These are phyloP conservation scores for Acer negundo DNA, from an alignment of 345 rosid species.

Conservation along the genomic window DNA sequence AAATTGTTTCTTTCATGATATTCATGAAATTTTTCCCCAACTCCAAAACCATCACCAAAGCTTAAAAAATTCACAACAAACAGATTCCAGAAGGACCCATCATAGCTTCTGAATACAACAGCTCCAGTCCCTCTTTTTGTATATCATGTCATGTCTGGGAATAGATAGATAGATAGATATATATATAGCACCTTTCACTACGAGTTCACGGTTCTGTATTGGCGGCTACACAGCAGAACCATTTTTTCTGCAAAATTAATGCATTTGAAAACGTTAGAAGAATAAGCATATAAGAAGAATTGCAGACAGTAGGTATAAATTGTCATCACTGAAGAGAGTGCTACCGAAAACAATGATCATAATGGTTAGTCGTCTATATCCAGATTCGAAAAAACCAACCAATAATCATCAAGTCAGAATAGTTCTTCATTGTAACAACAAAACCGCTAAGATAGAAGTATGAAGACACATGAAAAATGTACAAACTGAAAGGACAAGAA, in stretches of 20 bases:
- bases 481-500: not conserved
- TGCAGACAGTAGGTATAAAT: too few relatives aligned
- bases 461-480: not conserved
- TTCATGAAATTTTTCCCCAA: constrained; percentile 10
- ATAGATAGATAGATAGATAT: constrained; percentile 12
- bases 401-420: not conserved
- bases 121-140: constrained; percentile 41
- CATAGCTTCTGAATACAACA: constrained; percentile 35
- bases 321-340: not conserved
- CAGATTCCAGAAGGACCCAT: constrained; percentile 39
- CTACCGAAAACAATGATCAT: not conserved
- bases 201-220: constrained; percentile 29
- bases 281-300: not conserved
- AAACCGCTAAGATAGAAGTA: not conserved
- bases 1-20: constrained; percentile 19
- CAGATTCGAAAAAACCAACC: not conserved
- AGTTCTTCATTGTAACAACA: not conserved
- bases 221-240: constrained; percentile 49
- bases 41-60: constrained; percentile 27
- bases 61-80: constrained; percentile 24
- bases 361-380: not conserved
- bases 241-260: constrained; percentile 41
- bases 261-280: constrained; percentile 13
- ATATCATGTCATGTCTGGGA: constrained; percentile 16
- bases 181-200: constrained; percentile 7